Base-by-base conservation (phyloP, 768 basidiomycete genomes). In the Serendipita vermifera region DNA sequence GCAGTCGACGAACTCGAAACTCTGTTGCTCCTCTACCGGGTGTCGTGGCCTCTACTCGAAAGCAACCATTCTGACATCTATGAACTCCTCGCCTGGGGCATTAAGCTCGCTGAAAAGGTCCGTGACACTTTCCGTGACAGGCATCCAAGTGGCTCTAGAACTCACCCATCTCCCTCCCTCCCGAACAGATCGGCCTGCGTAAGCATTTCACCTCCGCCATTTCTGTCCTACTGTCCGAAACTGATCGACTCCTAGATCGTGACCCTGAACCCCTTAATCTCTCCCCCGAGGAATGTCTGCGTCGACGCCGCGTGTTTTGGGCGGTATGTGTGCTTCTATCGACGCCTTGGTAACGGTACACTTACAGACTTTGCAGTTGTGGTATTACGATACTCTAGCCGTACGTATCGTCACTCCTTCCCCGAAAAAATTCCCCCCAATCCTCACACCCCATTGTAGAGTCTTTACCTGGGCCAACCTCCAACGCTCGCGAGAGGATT, bases 181-280 rank as follows among this genome's bases (percentile, higher is more conserved):
- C n/a, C n/a, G n/a, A n/a, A n/a, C n/a, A n/a, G n/a, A n/a, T n/a
- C n/a, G n/a, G n/a, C n/a, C n/a, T n/a, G n/a, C n/a, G n/a, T n/a
- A n/a, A 5, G 6, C 1, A 41, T 41, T 41, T 41, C 26, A 20
- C 39, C 26, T 26, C 26, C 26, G 6, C 26, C 39, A 20, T 6
- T 41, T 9, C 15, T 6, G 39, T 41, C 26, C 15, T 6, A 26
- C 15, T n/a, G 39, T 41, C 17, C 39, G 17, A 26, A 26, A 7
- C 15, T 41, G 6, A 26, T 26, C 26, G 39, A 26, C 31, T 15
- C 7, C 14, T n/a, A 51, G 46, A 51, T 26, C 20, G 29, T 26
- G 46, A 51, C 46, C 46, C 46, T 29, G 46, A 51, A 26, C 46
- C 11, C 5, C 46, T 51, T 29, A 51, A 51, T 22, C 46, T 51